Evolutionary conservation across 2,329 filamentous ascomycete species (phyloP).

Genomic region (Aspergillus brasiliensis): DNA sequence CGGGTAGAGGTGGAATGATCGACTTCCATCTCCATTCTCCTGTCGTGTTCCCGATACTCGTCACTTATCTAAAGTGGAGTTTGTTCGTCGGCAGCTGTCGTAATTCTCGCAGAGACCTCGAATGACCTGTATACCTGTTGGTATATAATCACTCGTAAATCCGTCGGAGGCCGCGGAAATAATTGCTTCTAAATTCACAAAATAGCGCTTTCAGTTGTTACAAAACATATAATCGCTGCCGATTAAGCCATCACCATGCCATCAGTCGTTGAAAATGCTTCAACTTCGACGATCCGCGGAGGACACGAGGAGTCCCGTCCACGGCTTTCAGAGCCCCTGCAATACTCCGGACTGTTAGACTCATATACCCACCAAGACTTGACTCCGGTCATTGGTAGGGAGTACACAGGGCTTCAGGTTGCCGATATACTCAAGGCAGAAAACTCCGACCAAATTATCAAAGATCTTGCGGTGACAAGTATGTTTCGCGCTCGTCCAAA

Average conservation of each 20-base stretch:
- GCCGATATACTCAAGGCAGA: conserved; percentile 59
- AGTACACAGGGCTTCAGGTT: conserved; percentile 41
- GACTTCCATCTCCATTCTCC: neutral
- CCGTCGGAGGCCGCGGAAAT: neutral
- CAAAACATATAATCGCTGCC: neutral
- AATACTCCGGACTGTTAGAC: conserved; percentile 42
- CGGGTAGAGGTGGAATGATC: neutral
- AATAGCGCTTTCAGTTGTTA: neutral
- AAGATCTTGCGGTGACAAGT: conserved; percentile 69
- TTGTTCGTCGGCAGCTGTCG: neutral
- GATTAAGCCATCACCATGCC: conserved; percentile 17
- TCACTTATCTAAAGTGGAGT: neutral
- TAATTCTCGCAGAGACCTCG: neutral
- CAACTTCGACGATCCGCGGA: conserved; percentile 20
- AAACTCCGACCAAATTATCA: conserved; percentile 63
- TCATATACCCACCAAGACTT: conserved; percentile 44
- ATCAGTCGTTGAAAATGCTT: conserved; percentile 11
- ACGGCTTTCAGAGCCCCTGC: conserved; percentile 35
- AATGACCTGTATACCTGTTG: neutral
- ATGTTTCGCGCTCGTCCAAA: conserved; percentile 33
- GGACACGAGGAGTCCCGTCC: conserved; percentile 27
- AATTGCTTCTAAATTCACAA: neutral
- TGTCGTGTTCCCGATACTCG: neutral
- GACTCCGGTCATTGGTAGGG: conserved; percentile 44
- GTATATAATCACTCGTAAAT: neutral